Base-by-base conservation (phyloP, 192 early-diverging fungal genomes). In the Umbelopsis sp. region DNA sequence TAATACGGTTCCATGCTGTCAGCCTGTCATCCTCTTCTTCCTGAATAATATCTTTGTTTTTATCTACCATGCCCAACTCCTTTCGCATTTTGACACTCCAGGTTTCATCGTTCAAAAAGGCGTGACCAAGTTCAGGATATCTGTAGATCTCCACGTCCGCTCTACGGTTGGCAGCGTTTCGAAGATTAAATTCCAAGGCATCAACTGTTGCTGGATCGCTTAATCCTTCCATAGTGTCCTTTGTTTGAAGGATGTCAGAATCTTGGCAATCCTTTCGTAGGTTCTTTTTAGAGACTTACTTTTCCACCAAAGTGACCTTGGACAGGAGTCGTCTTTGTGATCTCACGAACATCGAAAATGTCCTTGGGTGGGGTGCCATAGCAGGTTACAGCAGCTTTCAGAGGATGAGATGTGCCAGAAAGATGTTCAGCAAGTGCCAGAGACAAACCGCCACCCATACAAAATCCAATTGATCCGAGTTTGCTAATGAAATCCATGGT, bases 381-480 rank as follows among this genome's bases (percentile, higher is more conserved):
- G 44, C 74, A 79, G 30, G 75, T 47, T 20, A 79, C 33, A 23
- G 61, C 75, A 20, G 45, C 75, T 18, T 49, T 46, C 1, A 79
- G 55, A 61, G 78, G 75, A 12, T 76, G 58, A 18, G 61, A 25
- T 3, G 68, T 70, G 21, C 61, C 46, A 1, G 70, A 41, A 46
- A 83, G 68, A 52, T 72, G 68, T 15, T 73, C 66, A 44, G 81
- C 77, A 23, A 83, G 45, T 21, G 84, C 81, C 65, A 85, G 64
- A 1, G 67, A 71, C 9, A 84, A 45, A 13, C 75, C 80, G 69
- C 84, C 84, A 47, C 84, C 84, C 81, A 85, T 85, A 67, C 81
- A 85, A 71, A 85, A 85, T 22, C 84, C 84, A 21, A 83, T 64
- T 10, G 77, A 64, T 1, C 76, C 84, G 37, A 85, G 75, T 53